phyloP scores from a whole-genome alignment of 2,329 filamentous ascomycete genomes.

The Trichophyton simii region DNA sequence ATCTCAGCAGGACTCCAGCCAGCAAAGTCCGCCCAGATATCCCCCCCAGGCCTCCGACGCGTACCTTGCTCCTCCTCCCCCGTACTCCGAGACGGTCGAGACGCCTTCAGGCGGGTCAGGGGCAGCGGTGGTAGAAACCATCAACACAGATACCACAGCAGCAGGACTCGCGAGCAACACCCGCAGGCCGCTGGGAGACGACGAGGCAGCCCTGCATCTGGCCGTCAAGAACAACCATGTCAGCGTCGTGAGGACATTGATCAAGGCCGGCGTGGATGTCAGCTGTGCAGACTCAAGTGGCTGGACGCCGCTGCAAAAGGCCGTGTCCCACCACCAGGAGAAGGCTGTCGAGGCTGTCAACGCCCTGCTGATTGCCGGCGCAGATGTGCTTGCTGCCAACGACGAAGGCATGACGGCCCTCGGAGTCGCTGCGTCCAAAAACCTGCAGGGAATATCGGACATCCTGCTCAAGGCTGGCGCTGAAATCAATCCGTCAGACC shows the following conservation, averaged over 20 bases:
- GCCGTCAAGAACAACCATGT: slow-evolving; percentile 3
- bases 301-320: slow-evolving; percentile 3
- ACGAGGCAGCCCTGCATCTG: slow-evolving; percentile 2
- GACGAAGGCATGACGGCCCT: slow-evolving; percentile 2
- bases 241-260: neutral
- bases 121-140: neutral
- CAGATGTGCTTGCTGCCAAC: neutral
- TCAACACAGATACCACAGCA: neutral
- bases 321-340: neutral
- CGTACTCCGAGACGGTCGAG: neutral
- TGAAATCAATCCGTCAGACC: neutral
- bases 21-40: neutral
- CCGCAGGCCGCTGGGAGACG: neutral
- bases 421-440: neutral
- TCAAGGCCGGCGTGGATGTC: neutral
- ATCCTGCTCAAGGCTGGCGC: neutral
- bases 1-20: no score
- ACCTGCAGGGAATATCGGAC: neutral
- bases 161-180: neutral
- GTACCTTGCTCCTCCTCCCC: neutral
- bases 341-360: neutral
- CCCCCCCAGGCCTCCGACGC: neutral
- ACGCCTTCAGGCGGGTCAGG: neutral
- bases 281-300: neutral
- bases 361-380: neutral